Evolutionary conservation across 2,329 filamentous ascomycete species (phyloP).

Genomic region (Ceratocystis diversiconidia): DNA sequence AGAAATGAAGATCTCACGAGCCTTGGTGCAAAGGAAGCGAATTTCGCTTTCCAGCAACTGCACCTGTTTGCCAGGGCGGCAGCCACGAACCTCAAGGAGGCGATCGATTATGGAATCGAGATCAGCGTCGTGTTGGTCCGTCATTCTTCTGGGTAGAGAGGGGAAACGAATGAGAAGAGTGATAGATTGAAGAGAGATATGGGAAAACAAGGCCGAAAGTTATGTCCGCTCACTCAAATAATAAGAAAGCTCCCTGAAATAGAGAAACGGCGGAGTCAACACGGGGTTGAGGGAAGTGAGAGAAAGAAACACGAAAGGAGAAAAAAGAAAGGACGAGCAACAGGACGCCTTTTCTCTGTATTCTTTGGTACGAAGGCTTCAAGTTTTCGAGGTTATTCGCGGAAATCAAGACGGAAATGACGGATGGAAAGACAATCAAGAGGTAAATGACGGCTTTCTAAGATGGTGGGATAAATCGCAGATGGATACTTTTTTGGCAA

Average conservation of each 20-base stretch:
- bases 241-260: not conserved
- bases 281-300: not conserved
- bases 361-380: not conserved
- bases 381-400: not conserved
- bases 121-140: conserved; percentile 74
- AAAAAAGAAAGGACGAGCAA: not conserved
- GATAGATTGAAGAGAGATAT: not conserved
- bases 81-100: conserved; percentile 92
- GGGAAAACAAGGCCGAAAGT: not conserved
- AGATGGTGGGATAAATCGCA: not conserved
- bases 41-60: conserved; percentile 95
- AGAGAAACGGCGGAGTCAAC: conserved; percentile 12
- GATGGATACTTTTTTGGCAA: not conserved
- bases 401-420: not conserved
- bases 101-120: conserved; percentile 99
- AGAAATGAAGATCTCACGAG: conserved; percentile 97
- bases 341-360: not conserved
- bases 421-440: not conserved
- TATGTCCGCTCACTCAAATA: conserved; percentile 5
- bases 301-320: not conserved
- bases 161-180: conserved; percentile 3
- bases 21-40: conserved; percentile 93
- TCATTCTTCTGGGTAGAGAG: conserved; percentile 30
- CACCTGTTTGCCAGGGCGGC: conserved; percentile 95
- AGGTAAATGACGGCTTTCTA: conserved; percentile 5